A percentile compares a stretch with the other conserved stretches of the same genome.
These are phyloP conservation scores for Dacryopinax spathularia DNA, from an alignment of 768 basidiomycete species.

Conservation along the genomic window DNA sequence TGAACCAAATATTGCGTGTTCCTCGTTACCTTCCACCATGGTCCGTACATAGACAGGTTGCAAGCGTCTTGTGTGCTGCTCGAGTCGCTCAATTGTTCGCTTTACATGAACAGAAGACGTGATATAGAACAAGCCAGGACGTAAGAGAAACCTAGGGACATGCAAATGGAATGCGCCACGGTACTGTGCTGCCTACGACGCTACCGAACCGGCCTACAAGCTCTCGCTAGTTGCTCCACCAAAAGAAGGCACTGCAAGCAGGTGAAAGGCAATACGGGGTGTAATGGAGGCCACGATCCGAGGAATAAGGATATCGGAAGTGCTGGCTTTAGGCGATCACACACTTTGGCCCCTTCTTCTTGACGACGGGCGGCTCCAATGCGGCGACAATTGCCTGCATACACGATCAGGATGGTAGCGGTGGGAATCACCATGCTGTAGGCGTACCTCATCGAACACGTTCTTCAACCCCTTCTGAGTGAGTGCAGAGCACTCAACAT, in stretches of 20 bases:
- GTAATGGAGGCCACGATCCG: not conserved
- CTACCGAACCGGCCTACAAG: not conserved
- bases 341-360: slow-evolving; percentile 62
- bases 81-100: not conserved
- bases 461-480: slow-evolving; percentile 99
- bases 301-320: not conserved
- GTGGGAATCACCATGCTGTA: not conserved
- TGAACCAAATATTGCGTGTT: no score
- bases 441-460: slow-evolving; percentile 93
- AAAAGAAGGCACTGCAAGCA: not conserved
- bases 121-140: slow-evolving; percentile 1
- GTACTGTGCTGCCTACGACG: slow-evolving; percentile 1
- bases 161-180: not conserved
- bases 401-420: not conserved
- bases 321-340: slow-evolving; percentile 53
- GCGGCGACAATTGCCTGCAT: slow-evolving; percentile 92
- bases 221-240: not conserved
- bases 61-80: no score
- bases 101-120: slow-evolving; percentile 4
- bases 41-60: no score
- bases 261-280: not conserved
- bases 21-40: no score
- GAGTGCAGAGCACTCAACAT: slow-evolving; percentile 96
- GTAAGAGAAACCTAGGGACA: slow-evolving; percentile 1
- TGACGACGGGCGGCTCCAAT: slow-evolving; percentile 89